These are phyloP conservation scores for Striga asiatica DNA, from an alignment of 257 asterid species.

Conservation along the genomic window DNA sequence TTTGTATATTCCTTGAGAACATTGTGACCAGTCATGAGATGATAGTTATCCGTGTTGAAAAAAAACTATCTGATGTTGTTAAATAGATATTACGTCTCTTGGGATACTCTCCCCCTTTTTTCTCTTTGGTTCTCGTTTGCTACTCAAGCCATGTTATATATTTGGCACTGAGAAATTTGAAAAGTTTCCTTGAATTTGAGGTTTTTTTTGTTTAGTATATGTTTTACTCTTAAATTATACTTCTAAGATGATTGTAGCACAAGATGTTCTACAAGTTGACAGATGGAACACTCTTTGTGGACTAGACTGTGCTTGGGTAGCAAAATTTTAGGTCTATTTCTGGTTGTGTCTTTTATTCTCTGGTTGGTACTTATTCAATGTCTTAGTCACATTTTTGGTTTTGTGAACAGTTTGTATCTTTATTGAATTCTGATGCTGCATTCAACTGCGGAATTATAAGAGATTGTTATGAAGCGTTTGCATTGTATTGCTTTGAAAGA, in stretches of 20 bases:
- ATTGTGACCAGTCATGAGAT: neutral
- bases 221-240: no score
- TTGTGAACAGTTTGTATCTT: constrained; percentile 62
- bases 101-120: neutral
- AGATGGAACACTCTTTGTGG: neutral
- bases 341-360: constrained; percentile 6
- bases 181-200: no score
- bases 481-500: constrained; percentile 96
- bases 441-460: constrained; percentile 80
- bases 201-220: no score
- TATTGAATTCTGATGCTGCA: constrained; percentile 61
- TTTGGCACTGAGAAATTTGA: no score
- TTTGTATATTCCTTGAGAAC: no score
- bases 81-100: neutral
- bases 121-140: no score
- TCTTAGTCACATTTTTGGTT: constrained; percentile 8
- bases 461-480: constrained; percentile 98
- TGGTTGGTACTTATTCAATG: neutral
- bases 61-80: constrained; percentile 2
- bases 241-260: no score
- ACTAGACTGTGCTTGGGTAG: neutral
- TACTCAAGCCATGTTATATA: no score
- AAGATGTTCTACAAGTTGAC: no score
- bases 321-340: neutral
- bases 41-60: neutral